Conservation (phyloP, 148 eudicot species). For the Rhododendron williamsianum region DNA sequence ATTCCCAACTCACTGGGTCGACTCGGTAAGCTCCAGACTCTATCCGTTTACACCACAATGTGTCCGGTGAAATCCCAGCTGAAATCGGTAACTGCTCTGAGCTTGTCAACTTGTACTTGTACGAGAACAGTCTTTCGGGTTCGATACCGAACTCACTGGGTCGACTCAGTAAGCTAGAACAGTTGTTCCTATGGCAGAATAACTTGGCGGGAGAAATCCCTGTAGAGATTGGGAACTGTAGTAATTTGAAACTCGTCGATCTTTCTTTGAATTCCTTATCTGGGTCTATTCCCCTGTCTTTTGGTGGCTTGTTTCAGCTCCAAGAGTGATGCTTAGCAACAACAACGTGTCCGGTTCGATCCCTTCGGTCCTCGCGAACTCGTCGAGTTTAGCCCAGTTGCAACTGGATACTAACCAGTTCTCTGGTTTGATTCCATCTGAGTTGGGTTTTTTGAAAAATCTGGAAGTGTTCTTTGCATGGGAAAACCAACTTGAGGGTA, state of each 20-base stretch:
- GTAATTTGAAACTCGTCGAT: slow-evolving; percentile 49
- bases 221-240: slow-evolving; percentile 61
- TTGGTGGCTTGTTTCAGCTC: slow-evolving; percentile 44
- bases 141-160: slow-evolving; percentile 57
- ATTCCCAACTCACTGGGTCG: slow-evolving; percentile 56
- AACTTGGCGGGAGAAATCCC: slow-evolving; percentile 52
- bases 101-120: slow-evolving; percentile 58
- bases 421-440: slow-evolving; percentile 57
- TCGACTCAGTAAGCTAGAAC: slow-evolving; percentile 48
- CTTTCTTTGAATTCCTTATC: slow-evolving; percentile 60
- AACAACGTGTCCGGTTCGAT: slow-evolving; percentile 79
- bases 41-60: slow-evolving; percentile 63
- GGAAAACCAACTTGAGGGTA: slow-evolving; percentile 77
- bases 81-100: slow-evolving; percentile 72
- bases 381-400: slow-evolving; percentile 41
- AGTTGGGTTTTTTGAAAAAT: slow-evolving; percentile 42
- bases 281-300: slow-evolving; percentile 56
- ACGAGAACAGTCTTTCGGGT: slow-evolving; percentile 66
- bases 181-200: slow-evolving; percentile 66
- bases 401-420: slow-evolving; percentile 72
- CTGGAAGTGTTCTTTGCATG: slow-evolving; percentile 69
- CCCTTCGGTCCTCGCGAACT: slow-evolving; percentile 50
- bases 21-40: slow-evolving; percentile 44
- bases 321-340: slow-evolving; percentile 70
- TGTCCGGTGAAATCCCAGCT: slow-evolving; percentile 59